Conservation (phyloP, 352 stramenopile genomes). For the Phytophthora boehmeriae region DNA sequence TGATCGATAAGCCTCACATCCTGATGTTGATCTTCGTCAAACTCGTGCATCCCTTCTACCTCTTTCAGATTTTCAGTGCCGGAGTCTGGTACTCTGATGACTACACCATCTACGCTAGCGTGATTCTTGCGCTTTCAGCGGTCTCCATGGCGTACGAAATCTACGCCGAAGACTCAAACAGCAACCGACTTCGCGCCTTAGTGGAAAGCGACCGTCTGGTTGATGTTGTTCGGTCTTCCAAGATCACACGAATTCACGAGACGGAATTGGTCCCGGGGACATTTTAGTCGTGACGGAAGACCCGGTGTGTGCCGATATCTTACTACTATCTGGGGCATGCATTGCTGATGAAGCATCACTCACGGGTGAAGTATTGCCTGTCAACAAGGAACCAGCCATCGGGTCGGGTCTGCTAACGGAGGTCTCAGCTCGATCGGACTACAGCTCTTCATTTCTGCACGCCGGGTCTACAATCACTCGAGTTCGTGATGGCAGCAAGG, state of each 20-base stretch:
- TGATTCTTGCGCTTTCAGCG: conserved; percentile 50
- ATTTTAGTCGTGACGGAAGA: conserved; percentile 43
- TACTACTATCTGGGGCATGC: conserved; percentile 48
- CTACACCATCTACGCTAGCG: conserved; percentile 50
- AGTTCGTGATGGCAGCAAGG: conserved; percentile 20
- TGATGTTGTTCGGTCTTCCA: conserved; percentile 34
- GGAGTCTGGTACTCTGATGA: conserved; percentile 50
- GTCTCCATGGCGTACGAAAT: conserved; percentile 57
- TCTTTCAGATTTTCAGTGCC: conserved; percentile 67
- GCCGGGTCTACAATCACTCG: conserved; percentile 37
- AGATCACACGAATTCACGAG: conserved; percentile 25
- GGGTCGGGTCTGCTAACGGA: conserved; percentile 32
- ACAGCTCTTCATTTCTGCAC: conserved; percentile 44
- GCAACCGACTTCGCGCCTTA: conserved; percentile 41
- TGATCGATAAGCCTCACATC: conserved; percentile 41
- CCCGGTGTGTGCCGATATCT: conserved; percentile 41
- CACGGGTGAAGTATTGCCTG: conserved; percentile 48
- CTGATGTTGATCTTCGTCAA: conserved; percentile 56
- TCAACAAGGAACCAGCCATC: conserved; percentile 44
- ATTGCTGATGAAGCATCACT: conserved; percentile 53
- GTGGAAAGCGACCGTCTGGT: conserved; percentile 44
- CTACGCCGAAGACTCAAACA: conserved; percentile 52
- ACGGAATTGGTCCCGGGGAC: conserved; percentile 55
- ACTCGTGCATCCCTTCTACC: conserved; percentile 62
- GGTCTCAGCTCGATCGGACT: conserved; percentile 19